These are phyloP conservation scores for Tylopilus cervinicoccineus DNA, from an alignment of 768 basidiomycete species.

Conservation along the genomic window DNA sequence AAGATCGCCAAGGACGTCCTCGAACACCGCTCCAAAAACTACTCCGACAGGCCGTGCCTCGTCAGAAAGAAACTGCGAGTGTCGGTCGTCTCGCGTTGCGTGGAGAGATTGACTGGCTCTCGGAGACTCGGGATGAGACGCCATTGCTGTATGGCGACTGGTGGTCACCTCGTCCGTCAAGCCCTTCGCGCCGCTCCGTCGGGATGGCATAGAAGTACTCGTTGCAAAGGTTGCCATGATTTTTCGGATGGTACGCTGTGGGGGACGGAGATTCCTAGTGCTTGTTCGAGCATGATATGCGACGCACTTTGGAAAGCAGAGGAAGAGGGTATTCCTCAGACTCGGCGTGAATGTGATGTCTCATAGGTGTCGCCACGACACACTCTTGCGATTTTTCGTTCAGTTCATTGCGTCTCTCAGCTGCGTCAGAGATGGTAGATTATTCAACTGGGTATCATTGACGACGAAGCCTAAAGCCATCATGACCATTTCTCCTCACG, in stretches of 20 bases:
- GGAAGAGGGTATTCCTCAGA: neutral
- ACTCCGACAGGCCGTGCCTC: constrained; percentile 45
- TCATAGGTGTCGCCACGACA: constrained; percentile 14
- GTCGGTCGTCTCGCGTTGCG: too few species aligned
- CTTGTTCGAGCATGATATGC: neutral
- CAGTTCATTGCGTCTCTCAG: neutral
- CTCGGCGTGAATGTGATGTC: constrained; percentile 1
- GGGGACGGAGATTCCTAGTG: neutral
- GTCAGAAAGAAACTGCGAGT: constrained; percentile 14
- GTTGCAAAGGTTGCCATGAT: constrained; percentile 7
- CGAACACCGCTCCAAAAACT: constrained; percentile 41
- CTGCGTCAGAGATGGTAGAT: constrained; percentile 15
- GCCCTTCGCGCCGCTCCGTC: constrained; percentile 1
- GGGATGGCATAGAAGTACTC: too few species aligned
- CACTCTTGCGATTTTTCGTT: too few species aligned
- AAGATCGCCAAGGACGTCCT: constrained; percentile 43
- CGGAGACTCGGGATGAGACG: constrained; percentile 11
- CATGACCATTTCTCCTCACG: constrained; percentile 8
- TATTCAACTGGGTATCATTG: neutral
- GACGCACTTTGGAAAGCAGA: constrained; percentile 8
- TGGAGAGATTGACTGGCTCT: neutral
- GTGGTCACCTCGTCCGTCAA: too few species aligned
- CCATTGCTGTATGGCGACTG: constrained; percentile 26
- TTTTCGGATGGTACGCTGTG: neutral
- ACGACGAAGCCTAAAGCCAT: constrained; percentile 4